phyloP scores from a whole-genome alignment of 257 asterid genomes.

The Solanum peruvianum region DNA sequence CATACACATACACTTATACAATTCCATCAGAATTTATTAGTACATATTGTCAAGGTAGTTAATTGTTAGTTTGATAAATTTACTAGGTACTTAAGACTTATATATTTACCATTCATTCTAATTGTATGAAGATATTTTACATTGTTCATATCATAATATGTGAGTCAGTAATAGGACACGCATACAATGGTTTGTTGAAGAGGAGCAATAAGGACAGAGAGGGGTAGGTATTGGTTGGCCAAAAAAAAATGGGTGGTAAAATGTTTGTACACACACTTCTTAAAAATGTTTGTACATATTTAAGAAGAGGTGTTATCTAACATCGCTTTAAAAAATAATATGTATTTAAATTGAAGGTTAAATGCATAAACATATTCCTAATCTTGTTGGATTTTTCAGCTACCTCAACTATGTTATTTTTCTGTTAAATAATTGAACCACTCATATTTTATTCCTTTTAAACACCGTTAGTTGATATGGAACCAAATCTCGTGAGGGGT shows the following conservation, averaged over 20 bases:
- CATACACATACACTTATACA: not conserved
- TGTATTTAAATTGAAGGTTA: not conserved
- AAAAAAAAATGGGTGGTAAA: not conserved
- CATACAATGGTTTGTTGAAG: not conserved
- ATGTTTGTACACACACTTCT: not conserved
- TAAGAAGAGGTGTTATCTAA: not conserved
- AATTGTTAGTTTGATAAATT: not conserved
- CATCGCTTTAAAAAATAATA: not conserved
- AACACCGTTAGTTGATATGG: no score
- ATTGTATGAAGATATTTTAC: not conserved
- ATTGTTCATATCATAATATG: not conserved
- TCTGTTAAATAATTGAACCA: no score
- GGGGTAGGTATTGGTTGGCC: not conserved
- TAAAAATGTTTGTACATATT: not conserved
- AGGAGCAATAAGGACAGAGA: not conserved
- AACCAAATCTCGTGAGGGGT: no score
- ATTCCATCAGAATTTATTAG: not conserved
- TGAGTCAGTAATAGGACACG: not conserved
- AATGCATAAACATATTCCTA: no score
- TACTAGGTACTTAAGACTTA: not conserved
- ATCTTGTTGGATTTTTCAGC: no score
- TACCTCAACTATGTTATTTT: no score
- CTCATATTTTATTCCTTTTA: no score
- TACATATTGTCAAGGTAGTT: not conserved
- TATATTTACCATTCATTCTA: not conserved